A percentile compares a stretch with the other conserved stretches of the same genome.
These are phyloP conservation scores for Nannochloropsis oceanica DNA, from an alignment of 108 stramenopile species.

Conservation along the genomic window DNA sequence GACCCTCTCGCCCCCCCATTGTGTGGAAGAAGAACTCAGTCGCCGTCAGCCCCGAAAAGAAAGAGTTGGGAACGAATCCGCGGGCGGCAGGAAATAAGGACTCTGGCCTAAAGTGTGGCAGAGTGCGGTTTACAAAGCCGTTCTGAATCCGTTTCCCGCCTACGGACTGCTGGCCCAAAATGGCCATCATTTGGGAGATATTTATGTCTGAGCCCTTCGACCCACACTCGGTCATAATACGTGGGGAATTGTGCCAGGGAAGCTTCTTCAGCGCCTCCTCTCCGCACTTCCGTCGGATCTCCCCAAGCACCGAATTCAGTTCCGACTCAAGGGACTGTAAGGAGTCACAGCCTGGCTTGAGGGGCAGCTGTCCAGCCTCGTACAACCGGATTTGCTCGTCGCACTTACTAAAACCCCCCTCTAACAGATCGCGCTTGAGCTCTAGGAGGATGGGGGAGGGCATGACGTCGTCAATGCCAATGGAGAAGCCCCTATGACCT, in stretches of 20 bases:
- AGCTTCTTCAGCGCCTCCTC: slow-evolving; percentile 81
- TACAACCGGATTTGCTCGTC: slow-evolving; percentile 64
- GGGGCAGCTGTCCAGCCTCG: slow-evolving; percentile 60
- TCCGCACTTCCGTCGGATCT: slow-evolving; percentile 81
- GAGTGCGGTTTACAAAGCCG: slow-evolving; percentile 73
- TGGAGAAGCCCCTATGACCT: slow-evolving; percentile 74
- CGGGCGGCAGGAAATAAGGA: slow-evolving; percentile 80
- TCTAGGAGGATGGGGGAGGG: slow-evolving; percentile 53
- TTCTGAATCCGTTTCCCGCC: slow-evolving; percentile 91
- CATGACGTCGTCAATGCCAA: slow-evolving; percentile 94
- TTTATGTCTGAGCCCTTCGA: slow-evolving; percentile 93
- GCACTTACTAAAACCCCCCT: slow-evolving; percentile 41
- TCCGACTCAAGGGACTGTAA: slow-evolving; percentile 88
- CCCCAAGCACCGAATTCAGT: slow-evolving; percentile 78
- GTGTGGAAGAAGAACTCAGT: slow-evolving; percentile 99
- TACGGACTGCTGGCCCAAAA: slow-evolving; percentile 96
- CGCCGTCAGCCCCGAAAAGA: slow-evolving; percentile 87
- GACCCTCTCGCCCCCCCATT: slow-evolving; percentile 88
- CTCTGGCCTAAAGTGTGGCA: slow-evolving; percentile 25
- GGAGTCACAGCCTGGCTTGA: slow-evolving; percentile 87
- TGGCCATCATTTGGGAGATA: slow-evolving; percentile 98
- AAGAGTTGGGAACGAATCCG: slow-evolving; percentile 93
- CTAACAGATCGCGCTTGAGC: slow-evolving; percentile 4
- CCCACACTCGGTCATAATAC: slow-evolving; percentile 97
- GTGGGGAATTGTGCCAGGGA: slow-evolving; percentile 45